Evolutionary conservation across 2,329 filamentous ascomycete genomes (phyloP).

Genomic region (Trichophyton benhamiae): DNA sequence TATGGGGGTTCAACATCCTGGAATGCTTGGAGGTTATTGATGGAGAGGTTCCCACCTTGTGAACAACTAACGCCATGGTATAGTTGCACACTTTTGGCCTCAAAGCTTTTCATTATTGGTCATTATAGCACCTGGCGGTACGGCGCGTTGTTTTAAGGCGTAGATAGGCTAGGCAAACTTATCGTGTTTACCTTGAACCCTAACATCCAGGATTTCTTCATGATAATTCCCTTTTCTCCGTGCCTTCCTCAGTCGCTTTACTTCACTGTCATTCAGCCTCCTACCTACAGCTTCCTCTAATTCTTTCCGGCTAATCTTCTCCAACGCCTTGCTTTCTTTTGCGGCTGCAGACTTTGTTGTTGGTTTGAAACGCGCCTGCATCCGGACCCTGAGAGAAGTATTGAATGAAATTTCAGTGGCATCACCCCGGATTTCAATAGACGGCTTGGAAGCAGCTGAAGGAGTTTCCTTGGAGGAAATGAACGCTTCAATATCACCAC

Average conservation of each 20-base stretch:
- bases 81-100: too few relatives aligned
- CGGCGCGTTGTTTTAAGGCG: background rate
- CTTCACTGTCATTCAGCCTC: constrained; percentile 70
- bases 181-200: constrained; percentile 86
- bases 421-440: constrained; percentile 63
- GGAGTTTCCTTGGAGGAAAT: constrained; percentile 47
- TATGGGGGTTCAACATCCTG: background rate
- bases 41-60: background rate
- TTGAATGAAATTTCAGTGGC: constrained; percentile 53
- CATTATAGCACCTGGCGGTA: background rate
- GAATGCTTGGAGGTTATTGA: background rate
- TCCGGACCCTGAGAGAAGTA: constrained; percentile 67
- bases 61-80: background rate
- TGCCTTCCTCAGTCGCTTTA: constrained; percentile 68
- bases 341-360: constrained; percentile 50
- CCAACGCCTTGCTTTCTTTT: constrained; percentile 70
- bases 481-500: constrained; percentile 52
- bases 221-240: constrained; percentile 80
- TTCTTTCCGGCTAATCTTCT: constrained; percentile 77
- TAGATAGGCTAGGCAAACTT: constrained; percentile 45
- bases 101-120: background rate
- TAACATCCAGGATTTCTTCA: constrained; percentile 71
- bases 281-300: constrained; percentile 70
- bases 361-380: constrained; percentile 93
- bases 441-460: constrained; percentile 35